Evolutionary conservation across 2,329 filamentous ascomycete genomes (phyloP), one percentile per base, ranked within the genome.

Genomic region (Penicillium olsonii): DNA sequence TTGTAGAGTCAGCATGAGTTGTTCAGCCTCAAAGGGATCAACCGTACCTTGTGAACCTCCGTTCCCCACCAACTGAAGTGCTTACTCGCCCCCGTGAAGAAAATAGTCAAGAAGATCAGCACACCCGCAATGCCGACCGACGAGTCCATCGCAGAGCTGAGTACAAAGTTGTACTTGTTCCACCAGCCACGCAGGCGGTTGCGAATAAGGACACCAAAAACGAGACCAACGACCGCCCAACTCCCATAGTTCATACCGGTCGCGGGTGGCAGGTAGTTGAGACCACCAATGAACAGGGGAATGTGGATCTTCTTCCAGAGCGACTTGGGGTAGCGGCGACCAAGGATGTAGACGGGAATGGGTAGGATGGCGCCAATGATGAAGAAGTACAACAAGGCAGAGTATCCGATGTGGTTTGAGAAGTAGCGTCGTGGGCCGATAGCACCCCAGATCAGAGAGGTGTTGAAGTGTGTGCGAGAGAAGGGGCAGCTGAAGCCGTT

Each of bases 151-250:
- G 83, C 86, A 0, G 84, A 84, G 27, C 84, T 87, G 2, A 84
- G 82, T 61, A 88, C 78, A 66, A 88, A 89, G 70, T 88, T 88
- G 69, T 87, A 88, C 67, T 84, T 84, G 57, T 83, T 70, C 86
- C 86, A 88, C 85, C 85, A 88, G 37, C 80, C 82, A 7, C 75
- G 78, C 65, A 80, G 82, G 42, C 79, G 76, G 38, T 80, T 77
- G 65, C 80, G 79, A 62, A 88, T 76, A 56, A 79, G 79, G 55
- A 76, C 83, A 64, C 87, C 87, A 72, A 88, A 88, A 4, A 82
- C 57, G 22, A 81, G 75, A 7, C 85, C 85, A 10, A 85, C 79
- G 17, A 81, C 59, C 1, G 82, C 84, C 85, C 85, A 88, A 62
- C 82, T 82, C 19, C 85, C 78, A 62, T 87, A 88, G 48, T 81